Percentiles rank a stretch among this genome's conserved stretches.
Conservation (phyloP, 2,329 filamentous ascomycete species). For the Hypoxylon sp. region DNA sequence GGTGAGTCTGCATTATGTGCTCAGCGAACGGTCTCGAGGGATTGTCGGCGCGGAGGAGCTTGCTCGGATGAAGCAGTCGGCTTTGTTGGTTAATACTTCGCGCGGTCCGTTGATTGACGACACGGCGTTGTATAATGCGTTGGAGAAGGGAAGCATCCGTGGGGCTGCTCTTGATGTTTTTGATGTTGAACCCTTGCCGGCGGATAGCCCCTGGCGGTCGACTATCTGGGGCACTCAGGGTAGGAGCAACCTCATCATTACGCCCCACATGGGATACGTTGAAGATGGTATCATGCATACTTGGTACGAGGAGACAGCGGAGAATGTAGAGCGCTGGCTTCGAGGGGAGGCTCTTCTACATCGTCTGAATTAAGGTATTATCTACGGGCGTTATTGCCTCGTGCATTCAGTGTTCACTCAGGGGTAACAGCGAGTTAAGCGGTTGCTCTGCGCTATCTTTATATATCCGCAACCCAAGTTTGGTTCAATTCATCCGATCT, state of each 20-base stretch:
- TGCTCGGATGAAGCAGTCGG: conserved; percentile 65
- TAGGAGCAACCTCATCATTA: conserved; percentile 68
- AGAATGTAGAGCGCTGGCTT: conserved; percentile 66
- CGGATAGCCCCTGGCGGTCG: conserved; percentile 71
- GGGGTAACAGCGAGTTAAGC: too few relatives aligned
- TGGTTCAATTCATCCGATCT: too few relatives aligned
- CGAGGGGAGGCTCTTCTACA: conserved; percentile 26
- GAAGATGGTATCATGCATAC: conserved; percentile 68
- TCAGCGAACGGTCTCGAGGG: conserved; percentile 69
- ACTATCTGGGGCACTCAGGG: conserved; percentile 69
- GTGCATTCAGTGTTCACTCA: too few relatives aligned
- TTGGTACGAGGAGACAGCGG: conserved; percentile 74
- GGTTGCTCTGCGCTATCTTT: too few relatives aligned
- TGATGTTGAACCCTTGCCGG: conserved; percentile 73
- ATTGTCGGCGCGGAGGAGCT: conserved; percentile 67
- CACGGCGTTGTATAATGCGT: conserved; percentile 64
- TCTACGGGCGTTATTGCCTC: too few relatives aligned
- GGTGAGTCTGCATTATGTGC: conserved; percentile 72
- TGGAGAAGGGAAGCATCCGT: conserved; percentile 67
- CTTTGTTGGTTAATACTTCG: conserved; percentile 76
- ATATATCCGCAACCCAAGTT: too few relatives aligned
- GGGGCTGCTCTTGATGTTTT: conserved; percentile 80
- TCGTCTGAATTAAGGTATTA: conserved; percentile 27
- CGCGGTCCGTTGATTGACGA: conserved; percentile 75
- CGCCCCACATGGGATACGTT: conserved; percentile 79